phyloP scores from a whole-genome alignment of 2,329 filamentous ascomycete species.

The Calonectria montana region DNA sequence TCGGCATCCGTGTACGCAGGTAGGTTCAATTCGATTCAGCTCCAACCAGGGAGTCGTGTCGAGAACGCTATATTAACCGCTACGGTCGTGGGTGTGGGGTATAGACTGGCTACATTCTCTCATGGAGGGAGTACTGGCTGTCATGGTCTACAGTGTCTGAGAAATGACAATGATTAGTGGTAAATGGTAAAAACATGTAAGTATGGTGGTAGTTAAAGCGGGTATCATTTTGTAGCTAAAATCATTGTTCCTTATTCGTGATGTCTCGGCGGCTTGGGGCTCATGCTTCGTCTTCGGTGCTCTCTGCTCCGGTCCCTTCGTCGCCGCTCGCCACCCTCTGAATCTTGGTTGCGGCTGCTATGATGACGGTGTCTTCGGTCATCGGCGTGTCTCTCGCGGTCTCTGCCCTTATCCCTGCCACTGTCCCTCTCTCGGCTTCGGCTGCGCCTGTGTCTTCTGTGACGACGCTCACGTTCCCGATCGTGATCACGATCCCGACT shows the following conservation, averaged over 20 bases:
- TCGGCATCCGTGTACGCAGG: too few relatives aligned
- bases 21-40: too few relatives aligned
- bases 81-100: too few relatives aligned
- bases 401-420: constrained; percentile 30
- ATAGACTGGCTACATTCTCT: neutral
- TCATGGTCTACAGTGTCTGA: neutral
- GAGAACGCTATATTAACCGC: too few relatives aligned
- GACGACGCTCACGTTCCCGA: constrained; percentile 43
- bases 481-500: constrained; percentile 47
- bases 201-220: neutral
- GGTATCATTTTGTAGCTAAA: constrained; percentile 15
- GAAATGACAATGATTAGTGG: neutral
- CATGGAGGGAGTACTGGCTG: neutral
- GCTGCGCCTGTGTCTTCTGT: constrained; percentile 48
- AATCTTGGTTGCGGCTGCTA: constrained; percentile 17
- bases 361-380: constrained; percentile 30
- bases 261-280: constrained; percentile 18
- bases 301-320: constrained; percentile 37
- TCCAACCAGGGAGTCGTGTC: too few relatives aligned
- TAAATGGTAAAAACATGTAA: neutral
- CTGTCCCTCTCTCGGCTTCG: constrained; percentile 45
- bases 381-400: constrained; percentile 21
- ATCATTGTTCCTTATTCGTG: constrained; percentile 1
- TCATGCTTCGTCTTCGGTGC: constrained; percentile 22
- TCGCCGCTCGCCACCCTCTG: constrained; percentile 29